Conservation (phyloP, 2,329 filamentous ascomycete species). For the Dothideomycetidae sp. region DNA sequence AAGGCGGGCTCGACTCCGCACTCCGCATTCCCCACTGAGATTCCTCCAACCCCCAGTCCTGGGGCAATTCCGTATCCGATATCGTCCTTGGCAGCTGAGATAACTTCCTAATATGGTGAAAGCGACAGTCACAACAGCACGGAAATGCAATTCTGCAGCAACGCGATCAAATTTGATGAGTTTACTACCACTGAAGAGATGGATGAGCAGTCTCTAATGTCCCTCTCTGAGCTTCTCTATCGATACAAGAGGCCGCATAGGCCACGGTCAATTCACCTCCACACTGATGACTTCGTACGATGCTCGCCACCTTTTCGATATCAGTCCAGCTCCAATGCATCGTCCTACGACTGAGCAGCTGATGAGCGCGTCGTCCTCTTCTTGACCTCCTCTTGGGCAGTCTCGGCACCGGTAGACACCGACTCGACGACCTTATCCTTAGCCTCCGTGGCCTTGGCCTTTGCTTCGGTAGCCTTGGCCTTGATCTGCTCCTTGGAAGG, state of each 20-base stretch:
- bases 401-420: constrained; percentile 48
- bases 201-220: neutral
- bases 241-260: neutral
- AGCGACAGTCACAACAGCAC: too few species aligned
- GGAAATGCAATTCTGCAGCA: too few species aligned
- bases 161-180: too few species aligned
- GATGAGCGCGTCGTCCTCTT: constrained; percentile 41
- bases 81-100: too few species aligned
- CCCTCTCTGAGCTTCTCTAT: neutral
- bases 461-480: constrained; percentile 59
- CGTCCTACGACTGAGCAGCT: constrained; percentile 9
- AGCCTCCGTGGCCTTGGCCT: constrained; percentile 51
- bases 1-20: neutral
- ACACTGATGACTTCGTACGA: neutral
- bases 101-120: too few species aligned
- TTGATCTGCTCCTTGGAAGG: constrained; percentile 53
- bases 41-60: neutral
- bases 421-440: constrained; percentile 59
- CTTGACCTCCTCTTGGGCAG: constrained; percentile 57
- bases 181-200: too few species aligned
- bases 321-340: constrained; percentile 9
- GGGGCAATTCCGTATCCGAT: neutral
- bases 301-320: neutral
- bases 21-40: neutral
- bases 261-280: too few species aligned